phyloP scores from a whole-genome alignment of 2,329 filamentous ascomycete species.

The Aspergillus awamori region DNA sequence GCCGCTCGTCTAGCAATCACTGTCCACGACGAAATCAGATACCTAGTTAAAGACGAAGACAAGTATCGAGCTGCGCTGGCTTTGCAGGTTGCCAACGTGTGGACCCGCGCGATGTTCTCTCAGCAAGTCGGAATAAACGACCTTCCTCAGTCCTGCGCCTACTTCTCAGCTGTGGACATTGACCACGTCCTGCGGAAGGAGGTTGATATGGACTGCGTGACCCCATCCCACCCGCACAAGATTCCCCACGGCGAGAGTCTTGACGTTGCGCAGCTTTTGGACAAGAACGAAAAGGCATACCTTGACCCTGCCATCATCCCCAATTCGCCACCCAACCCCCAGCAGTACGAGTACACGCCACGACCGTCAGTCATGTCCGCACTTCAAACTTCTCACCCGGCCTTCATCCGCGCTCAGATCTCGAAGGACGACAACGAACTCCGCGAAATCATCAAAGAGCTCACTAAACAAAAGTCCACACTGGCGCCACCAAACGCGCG shows the following conservation, averaged over 20 bases:
- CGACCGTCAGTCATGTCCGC: slow-evolving; percentile 79
- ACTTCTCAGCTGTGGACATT: slow-evolving; percentile 93
- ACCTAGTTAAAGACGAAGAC: slow-evolving; percentile 82
- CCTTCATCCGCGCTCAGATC: slow-evolving; percentile 85
- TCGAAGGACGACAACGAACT: slow-evolving; percentile 73
- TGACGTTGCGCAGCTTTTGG: slow-evolving; percentile 77
- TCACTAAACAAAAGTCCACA: slow-evolving; percentile 44
- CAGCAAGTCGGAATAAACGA: slow-evolving; percentile 97
- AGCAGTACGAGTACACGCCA: slow-evolving; percentile 68
- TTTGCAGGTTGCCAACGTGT: slow-evolving; percentile 88
- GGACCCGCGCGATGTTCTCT: slow-evolving; percentile 96
- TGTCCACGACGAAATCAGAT: slow-evolving; percentile 96
- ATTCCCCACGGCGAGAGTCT: slow-evolving; percentile 86
- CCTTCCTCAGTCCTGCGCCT: slow-evolving; percentile 89
- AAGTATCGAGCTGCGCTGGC: slow-evolving; percentile 90
- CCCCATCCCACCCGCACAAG: slow-evolving; percentile 75
- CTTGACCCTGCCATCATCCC: slow-evolving; percentile 69
- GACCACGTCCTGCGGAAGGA: slow-evolving; percentile 96
- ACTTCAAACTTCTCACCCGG: slow-evolving; percentile 60
- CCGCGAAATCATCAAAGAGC: slow-evolving; percentile 67
- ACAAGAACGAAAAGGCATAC: slow-evolving; percentile 67
- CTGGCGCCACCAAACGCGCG: slow-evolving; percentile 23
- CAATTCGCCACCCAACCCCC: slow-evolving; percentile 58
- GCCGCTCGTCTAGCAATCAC: slow-evolving; percentile 85
- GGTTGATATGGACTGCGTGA: slow-evolving; percentile 96